Conservation (phyloP, 345 rosid genomes). For the Schrenkiella parvula region DNA sequence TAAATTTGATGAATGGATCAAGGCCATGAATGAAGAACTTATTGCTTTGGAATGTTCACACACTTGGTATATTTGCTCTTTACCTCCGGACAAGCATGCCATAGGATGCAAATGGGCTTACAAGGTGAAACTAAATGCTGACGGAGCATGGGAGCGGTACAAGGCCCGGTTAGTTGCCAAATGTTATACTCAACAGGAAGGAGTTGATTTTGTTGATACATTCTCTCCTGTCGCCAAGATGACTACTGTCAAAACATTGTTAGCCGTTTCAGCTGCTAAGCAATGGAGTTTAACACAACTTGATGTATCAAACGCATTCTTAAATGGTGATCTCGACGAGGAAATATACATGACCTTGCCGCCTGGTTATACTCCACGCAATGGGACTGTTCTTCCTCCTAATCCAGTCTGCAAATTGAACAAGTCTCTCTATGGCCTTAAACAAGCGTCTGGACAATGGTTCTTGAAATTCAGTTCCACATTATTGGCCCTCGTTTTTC, state of each 20-base stretch:
- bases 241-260: not conserved
- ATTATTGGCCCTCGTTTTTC: accelerated
- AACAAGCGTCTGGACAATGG: not conserved
- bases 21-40: not conserved
- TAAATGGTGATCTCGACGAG: not conserved
- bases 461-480: not conserved
- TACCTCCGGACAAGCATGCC: not conserved
- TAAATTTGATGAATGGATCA: not conserved
- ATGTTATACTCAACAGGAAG: not conserved
- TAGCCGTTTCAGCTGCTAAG: not conserved
- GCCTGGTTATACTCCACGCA: not conserved
- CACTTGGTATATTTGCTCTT: not conserved
- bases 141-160: not conserved
- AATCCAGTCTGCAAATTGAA: not conserved
- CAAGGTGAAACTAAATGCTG: not conserved
- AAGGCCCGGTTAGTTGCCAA: not conserved
- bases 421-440: not conserved
- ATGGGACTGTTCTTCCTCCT: not conserved
- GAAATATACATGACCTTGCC: not conserved
- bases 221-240: not conserved
- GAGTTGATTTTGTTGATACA: not conserved
- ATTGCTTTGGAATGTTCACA: not conserved
- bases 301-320: not conserved
- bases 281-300: not conserved
- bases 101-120: not conserved